Evolutionary conservation across 257 asterid genomes (phyloP).

Genomic region (Gardenia jasminoides): DNA sequence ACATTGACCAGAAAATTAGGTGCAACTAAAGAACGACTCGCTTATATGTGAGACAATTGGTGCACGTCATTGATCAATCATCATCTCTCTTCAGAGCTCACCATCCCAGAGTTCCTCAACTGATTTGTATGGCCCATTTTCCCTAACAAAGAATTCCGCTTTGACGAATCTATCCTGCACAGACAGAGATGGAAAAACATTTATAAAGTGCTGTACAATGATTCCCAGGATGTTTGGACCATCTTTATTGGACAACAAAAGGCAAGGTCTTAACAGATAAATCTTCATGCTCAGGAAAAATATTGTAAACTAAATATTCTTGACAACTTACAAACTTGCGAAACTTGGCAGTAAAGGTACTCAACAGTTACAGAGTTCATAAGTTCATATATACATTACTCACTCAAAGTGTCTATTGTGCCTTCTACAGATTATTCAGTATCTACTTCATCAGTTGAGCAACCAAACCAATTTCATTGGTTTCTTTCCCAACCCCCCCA

Average conservation of each 20-base stretch:
- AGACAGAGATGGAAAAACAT: background rate
- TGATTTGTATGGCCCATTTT: slow-evolving; percentile 59
- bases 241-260: background rate
- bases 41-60: background rate
- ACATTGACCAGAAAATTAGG: too few species aligned
- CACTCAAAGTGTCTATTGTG: background rate
- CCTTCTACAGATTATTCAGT: background rate
- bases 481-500: too few species aligned
- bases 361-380: background rate
- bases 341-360: background rate
- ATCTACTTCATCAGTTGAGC: background rate
- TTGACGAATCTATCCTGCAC: slow-evolving; percentile 57
- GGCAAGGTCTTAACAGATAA: background rate
- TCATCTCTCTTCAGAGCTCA: slow-evolving; percentile 27
- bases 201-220: background rate
- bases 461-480: too few species aligned
- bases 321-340: background rate
- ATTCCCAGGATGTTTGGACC: background rate
- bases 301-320: background rate
- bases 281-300: background rate
- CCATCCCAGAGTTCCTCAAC: slow-evolving; percentile 76
- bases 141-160: slow-evolving; percentile 40
- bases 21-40: too few species aligned
- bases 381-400: too few species aligned
- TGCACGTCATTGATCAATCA: background rate